Percentiles rank a stretch among this genome's conserved stretches.
phyloP scores from a whole-genome alignment of 148 eudicot genomes.

The Silene uniflora region DNA sequence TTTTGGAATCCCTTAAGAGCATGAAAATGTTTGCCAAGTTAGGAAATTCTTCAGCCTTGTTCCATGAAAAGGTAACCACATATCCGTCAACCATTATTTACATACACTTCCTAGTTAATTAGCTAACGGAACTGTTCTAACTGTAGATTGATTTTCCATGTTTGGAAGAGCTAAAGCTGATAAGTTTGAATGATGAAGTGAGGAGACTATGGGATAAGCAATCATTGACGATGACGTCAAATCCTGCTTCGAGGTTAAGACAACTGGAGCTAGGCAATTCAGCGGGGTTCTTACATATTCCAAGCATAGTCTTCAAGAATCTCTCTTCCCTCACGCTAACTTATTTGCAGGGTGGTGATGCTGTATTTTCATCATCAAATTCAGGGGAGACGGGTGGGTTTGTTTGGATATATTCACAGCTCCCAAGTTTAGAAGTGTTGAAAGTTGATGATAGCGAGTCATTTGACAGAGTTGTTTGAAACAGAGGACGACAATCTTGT shows the following conservation, averaged over 20 bases:
- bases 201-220: background rate
- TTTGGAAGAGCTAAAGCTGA: background rate
- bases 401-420: background rate
- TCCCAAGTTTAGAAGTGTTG: background rate
- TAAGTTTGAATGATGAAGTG: background rate
- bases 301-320: background rate
- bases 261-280: background rate
- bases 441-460: background rate
- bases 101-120: no score
- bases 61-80: background rate
- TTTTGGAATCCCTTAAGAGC: background rate
- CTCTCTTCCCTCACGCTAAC: background rate
- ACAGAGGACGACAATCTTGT: background rate
- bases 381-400: background rate
- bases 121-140: background rate
- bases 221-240: background rate
- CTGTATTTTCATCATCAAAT: background rate
- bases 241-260: background rate
- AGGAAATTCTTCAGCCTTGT: background rate
- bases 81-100: background rate
- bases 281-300: background rate
- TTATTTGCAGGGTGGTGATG: background rate
- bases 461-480: background rate
- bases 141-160: background rate
- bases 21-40: background rate